These are phyloP conservation scores for Ogataea hybrid DNA, from an alignment of 1,139 yeast genomes.

Conservation along the genomic window DNA sequence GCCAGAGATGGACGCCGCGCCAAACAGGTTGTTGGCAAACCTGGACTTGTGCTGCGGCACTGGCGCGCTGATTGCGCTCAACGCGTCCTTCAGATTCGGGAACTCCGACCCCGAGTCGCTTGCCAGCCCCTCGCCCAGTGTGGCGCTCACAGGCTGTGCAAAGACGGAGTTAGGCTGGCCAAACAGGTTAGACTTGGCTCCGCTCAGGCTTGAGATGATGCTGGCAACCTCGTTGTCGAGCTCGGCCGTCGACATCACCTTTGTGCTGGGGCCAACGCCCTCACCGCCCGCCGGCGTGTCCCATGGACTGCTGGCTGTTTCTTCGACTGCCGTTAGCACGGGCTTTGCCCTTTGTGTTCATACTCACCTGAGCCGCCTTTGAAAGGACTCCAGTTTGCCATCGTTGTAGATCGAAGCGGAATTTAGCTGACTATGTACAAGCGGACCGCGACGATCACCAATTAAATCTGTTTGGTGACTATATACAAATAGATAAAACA, in stretches of 20 bases:
- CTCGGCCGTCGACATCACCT: constrained; percentile 8
- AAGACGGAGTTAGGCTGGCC: constrained; percentile 25
- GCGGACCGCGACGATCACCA: constrained; percentile 12
- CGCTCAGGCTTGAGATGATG: constrained; percentile 37
- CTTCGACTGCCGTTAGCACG: constrained; percentile 23
- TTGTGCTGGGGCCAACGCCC: constrained; percentile 15
- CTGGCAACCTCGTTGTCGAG: constrained; percentile 49
- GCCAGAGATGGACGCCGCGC: constrained; percentile 63
- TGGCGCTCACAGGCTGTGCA: constrained; percentile 37
- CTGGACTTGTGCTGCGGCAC: constrained; percentile 30
- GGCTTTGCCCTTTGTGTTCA: neutral
- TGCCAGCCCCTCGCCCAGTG: constrained; percentile 24
- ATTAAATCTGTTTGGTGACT: constrained; percentile 8
- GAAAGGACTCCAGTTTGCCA: constrained; percentile 26
- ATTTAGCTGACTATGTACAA: constrained; percentile 11
- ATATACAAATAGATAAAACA: constrained; percentile 9
- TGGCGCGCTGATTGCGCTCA: constrained; percentile 33
- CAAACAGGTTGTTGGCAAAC: constrained; percentile 39
- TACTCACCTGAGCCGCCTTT: constrained; percentile 21
- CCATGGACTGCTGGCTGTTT: constrained; percentile 29
- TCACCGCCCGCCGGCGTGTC: constrained; percentile 24
- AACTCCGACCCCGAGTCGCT: constrained; percentile 32
- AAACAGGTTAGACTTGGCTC: constrained; percentile 27
- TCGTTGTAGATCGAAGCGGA: constrained; percentile 5
- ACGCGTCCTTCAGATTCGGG: constrained; percentile 29